phyloP scores from a whole-genome alignment of 1,139 yeast genomes.

The Geotrichum australiense region DNA sequence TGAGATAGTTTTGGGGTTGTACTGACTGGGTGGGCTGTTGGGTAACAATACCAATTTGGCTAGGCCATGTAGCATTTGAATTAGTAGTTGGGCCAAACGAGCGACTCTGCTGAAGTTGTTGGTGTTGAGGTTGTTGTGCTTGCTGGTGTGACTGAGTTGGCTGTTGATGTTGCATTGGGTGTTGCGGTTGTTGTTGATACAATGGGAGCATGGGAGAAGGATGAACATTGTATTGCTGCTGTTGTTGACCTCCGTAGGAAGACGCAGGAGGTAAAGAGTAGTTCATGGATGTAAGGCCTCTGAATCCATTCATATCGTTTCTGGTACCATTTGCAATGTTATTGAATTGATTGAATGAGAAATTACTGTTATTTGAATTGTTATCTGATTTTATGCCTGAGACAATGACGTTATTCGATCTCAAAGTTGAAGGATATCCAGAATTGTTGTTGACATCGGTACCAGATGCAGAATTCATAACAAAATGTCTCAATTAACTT shows the following conservation, averaged over 20 bases:
- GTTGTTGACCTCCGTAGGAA: slow-evolving; percentile 1
- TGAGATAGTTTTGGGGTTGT: slow-evolving; percentile 1
- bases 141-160: slow-evolving; percentile 6
- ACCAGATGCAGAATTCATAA: background rate
- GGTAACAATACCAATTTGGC: slow-evolving; percentile 3
- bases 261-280: slow-evolving; percentile 3
- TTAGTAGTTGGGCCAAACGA: background rate
- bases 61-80: slow-evolving; percentile 5
- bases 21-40: no score
- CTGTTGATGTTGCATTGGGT: background rate
- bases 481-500: no score
- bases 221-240: slow-evolving; percentile 1
- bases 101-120: slow-evolving; percentile 7
- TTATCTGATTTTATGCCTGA: no score
- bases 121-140: slow-evolving; percentile 12
- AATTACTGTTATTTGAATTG: background rate
- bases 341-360: background rate
- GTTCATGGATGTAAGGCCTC: background rate
- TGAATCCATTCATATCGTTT: slow-evolving; percentile 4
- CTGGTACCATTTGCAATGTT: slow-evolving; percentile 3
- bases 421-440: slow-evolving; percentile 3
- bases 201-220: background rate
- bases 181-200: slow-evolving; percentile 1
- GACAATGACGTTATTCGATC: background rate
- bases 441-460: background rate